Percentiles rank a stretch among this genome's conserved stretches.
These are phyloP conservation scores for Coemansia sp. DNA, from an alignment of 192 early-diverging fungal species.

Conservation along the genomic window DNA sequence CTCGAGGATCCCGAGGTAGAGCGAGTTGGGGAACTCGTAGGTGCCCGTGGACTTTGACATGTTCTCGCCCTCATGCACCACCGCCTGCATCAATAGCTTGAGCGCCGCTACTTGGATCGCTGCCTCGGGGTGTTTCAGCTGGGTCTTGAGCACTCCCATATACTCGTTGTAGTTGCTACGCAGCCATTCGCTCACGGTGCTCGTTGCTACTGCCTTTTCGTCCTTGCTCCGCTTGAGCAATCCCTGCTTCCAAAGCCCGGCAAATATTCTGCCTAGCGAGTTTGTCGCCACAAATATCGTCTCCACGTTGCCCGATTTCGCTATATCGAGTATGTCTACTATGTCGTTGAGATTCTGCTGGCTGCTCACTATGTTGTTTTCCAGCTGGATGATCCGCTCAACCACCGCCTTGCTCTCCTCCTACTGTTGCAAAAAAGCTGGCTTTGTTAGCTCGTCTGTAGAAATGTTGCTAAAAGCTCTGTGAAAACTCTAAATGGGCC, in stretches of 20 bases:
- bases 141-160: constrained; percentile 52
- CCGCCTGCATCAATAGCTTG: constrained; percentile 67
- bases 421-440: constrained; percentile 2
- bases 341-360: constrained; percentile 77
- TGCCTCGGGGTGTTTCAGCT: constrained; percentile 62
- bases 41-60: constrained; percentile 23
- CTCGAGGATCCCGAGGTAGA: constrained; percentile 60
- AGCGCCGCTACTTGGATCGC: constrained; percentile 75
- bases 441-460: no score
- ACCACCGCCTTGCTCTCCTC: constrained; percentile 14
- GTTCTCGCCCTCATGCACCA: constrained; percentile 63
- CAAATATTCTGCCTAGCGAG: constrained; percentile 71
- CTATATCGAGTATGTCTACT: constrained; percentile 53
- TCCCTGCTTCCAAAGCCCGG: constrained; percentile 40
- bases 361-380: constrained; percentile 62
- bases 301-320: constrained; percentile 54
- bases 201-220: not conserved
- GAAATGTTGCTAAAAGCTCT: not conserved
- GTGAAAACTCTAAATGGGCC: not conserved
- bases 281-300: constrained; percentile 68
- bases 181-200: constrained; percentile 66
- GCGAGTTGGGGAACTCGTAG: constrained; percentile 69
- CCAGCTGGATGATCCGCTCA: constrained; percentile 56
- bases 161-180: constrained; percentile 75
- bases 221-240: constrained; percentile 24